Conservation (phyloP, 2,329 filamentous ascomycete species). For the Ascosphaera aggregata region DNA sequence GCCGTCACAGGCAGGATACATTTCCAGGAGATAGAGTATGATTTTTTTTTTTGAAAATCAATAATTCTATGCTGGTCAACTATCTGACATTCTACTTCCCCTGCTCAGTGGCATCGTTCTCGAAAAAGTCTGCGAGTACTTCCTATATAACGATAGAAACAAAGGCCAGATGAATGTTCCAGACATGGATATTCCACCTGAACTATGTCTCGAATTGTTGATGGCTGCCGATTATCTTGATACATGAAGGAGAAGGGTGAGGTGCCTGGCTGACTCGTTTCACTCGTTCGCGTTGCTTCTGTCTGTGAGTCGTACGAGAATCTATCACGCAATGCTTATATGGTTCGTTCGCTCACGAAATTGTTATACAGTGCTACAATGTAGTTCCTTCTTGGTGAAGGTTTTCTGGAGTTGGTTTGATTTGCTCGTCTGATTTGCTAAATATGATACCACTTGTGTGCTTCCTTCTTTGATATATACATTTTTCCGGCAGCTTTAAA, state of each 20-base stretch:
- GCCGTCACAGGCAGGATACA: constrained; percentile 31
- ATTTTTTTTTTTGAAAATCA: constrained; percentile 1
- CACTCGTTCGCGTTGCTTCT: background rate
- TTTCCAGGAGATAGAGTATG: constrained; percentile 36
- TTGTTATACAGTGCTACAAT: constrained; percentile 17
- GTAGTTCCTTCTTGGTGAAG: too few species aligned
- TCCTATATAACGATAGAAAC: constrained; percentile 44
- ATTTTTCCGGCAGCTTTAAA: too few species aligned
- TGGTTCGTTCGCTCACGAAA: too few species aligned
- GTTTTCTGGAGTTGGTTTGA: too few species aligned
- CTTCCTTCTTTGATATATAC: too few species aligned
- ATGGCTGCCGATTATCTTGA: constrained; percentile 45
- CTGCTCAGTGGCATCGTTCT: constrained; percentile 32
- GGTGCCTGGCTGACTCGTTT: constrained; percentile 5
- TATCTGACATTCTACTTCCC: constrained; percentile 1
- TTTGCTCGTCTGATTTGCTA: too few species aligned
- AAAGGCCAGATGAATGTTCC: constrained; percentile 35
- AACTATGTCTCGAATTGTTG: constrained; percentile 40
- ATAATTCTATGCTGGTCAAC: background rate
- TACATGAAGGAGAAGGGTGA: too few species aligned
- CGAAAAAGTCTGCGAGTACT: constrained; percentile 47
- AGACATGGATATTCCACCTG: constrained; percentile 42
- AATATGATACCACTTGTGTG: too few species aligned
- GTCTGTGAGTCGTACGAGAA: background rate
- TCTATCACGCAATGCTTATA: background rate